Base-by-base conservation (phyloP, 1,284 basidiomycete species). In the Vanrija humicola region DNA sequence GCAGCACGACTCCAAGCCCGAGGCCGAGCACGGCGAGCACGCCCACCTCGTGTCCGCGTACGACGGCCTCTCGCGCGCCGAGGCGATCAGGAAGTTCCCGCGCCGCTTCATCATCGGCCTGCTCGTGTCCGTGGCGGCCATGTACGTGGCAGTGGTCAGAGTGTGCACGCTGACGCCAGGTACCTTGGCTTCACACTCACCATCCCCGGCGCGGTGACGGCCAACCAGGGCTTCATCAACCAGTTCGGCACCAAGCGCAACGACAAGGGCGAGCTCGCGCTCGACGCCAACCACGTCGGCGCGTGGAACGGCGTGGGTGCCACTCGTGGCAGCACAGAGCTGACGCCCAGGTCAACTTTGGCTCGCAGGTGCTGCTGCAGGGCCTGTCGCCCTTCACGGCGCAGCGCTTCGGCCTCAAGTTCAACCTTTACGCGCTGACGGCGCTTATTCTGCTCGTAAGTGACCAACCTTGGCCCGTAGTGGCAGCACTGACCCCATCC, bases 181-280 rank as follows among this genome's bases (percentile, higher is more conserved):
- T 64, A 61, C 42, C 28, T 50, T 15, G 59, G 62, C 10, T 64
- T 53, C 54, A 48, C 56, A 9, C 25, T 39, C 16, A 38, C 46
- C 6, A 48, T 53, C 12, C 56, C 57, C 6, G 59, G 59, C 6
- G 38, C 26, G 14, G 34, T 56, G 18, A 34, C 46, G 4, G 55
- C 55, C 21, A 58, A 53, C 34, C 43, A 29, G 3, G 56, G 55
- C 15, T 46, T 47, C 19, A 50, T 50, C 18, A 6, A 44, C 18
- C 40, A 39, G 25, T 23, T 55, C 21, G 54, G 49, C 28, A 55
- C 54, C 12, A 18, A 21, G 15, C 23, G 16, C 18, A 50, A 54
- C 48, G 28, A 14, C 6, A 55, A 34, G 2, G 54, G 54, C 21
- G 46, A 19, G 8, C n/a, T 28, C 5, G 54, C 25, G 19, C 40